Conservation (phyloP, 208 protist genomes). For the Phytomonas francai region DNA sequence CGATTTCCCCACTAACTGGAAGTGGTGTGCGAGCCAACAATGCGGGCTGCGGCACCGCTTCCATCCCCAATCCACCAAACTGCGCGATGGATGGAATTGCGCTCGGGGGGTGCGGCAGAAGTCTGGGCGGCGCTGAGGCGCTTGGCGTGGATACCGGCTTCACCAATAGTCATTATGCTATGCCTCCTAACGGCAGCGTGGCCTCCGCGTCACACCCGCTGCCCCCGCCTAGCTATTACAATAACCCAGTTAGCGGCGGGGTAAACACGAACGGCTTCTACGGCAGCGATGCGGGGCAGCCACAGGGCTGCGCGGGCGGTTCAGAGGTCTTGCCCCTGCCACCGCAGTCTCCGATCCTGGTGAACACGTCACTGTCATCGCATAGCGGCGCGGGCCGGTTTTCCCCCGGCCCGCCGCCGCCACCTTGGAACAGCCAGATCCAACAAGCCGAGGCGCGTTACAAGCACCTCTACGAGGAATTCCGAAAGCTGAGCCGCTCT, state of each 20-base stretch:
- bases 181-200: not conserved
- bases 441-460: constrained; percentile 28
- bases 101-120: not conserved
- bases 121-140: not conserved
- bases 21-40: not conserved
- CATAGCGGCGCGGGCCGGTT: not conserved
- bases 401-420: constrained; percentile 1
- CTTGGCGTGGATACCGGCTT: not conserved
- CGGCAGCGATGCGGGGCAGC: not conserved
- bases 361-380: not conserved
- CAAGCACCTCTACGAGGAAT: constrained; percentile 32
- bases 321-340: not conserved
- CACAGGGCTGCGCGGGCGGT: not conserved
- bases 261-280: not conserved
- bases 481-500: constrained; percentile 19
- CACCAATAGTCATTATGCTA: not conserved
- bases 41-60: not conserved
- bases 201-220: not conserved
- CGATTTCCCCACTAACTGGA: not conserved
- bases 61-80: not conserved
- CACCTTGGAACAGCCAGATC: not conserved
- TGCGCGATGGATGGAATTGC: not conserved
- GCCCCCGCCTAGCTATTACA: not conserved
- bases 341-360: not conserved
- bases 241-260: not conserved